Evolutionary conservation across 805 yeast species (phyloP).

Genomic region (Millerozyma acaciae): DNA sequence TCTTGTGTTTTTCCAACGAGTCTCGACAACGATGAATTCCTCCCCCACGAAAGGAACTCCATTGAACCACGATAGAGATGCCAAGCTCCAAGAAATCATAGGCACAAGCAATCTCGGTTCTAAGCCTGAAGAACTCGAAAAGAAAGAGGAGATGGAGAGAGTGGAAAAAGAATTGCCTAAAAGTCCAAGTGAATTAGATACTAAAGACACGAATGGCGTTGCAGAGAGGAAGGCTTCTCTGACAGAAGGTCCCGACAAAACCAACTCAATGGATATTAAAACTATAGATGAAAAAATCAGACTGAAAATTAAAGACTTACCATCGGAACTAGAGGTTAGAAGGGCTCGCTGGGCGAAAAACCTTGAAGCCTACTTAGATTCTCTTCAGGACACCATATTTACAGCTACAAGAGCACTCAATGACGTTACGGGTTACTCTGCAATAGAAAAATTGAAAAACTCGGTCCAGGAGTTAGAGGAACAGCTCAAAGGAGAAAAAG

Average conservation of each 20-base stretch:
- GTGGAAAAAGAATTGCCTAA: slow-evolving; percentile 4
- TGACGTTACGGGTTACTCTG: slow-evolving; percentile 87
- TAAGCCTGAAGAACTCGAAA: no score
- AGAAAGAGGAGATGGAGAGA: slow-evolving; percentile 3
- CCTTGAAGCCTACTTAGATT: slow-evolving; percentile 48
- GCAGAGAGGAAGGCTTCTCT: no score
- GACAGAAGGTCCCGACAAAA: no score
- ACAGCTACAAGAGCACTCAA: slow-evolving; percentile 69
- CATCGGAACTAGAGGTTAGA: slow-evolving; percentile 42
- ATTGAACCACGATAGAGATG: no score
- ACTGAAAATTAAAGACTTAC: slow-evolving; percentile 32
- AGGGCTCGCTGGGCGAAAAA: slow-evolving; percentile 35
- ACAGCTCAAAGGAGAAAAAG: slow-evolving; percentile 46
- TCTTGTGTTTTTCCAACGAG: no score
- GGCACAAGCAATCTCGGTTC: slow-evolving; percentile 32
- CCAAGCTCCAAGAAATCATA: slow-evolving; percentile 28
- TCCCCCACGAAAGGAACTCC: no score
- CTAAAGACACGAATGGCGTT: no score
- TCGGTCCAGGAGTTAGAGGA: slow-evolving; percentile 56
- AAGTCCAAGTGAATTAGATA: no score
- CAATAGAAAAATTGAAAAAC: slow-evolving; percentile 67
- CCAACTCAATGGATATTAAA: neutral
- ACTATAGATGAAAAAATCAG: slow-evolving; percentile 8
- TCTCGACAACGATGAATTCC: no score
- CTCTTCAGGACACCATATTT: slow-evolving; percentile 53